Conservation (phyloP, 2,329 filamentous ascomycete species). For the Diaporthe batatas region DNA sequence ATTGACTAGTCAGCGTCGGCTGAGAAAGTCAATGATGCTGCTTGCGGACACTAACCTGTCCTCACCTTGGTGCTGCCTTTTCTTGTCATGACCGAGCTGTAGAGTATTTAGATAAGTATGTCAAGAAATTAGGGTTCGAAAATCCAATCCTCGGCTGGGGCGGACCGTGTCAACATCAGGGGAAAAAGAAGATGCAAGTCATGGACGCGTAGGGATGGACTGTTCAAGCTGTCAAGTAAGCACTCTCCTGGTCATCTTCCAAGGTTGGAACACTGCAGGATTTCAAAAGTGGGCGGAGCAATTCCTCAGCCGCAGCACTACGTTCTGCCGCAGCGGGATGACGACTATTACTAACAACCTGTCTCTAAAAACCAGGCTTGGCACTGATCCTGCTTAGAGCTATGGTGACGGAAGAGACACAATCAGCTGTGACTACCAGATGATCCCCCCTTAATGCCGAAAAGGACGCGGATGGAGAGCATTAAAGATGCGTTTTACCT, state of each 20-base stretch:
- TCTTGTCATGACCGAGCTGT: constrained; percentile 28
- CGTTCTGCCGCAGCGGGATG: too few relatives aligned
- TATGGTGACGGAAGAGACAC: not conserved
- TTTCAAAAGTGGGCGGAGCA: constrained; percentile 6
- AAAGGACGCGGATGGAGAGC: not conserved
- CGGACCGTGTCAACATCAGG: too few relatives aligned
- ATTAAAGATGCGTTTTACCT: not conserved
- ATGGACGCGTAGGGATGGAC: not conserved
- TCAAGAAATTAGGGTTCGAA: too few relatives aligned
- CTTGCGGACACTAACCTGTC: constrained; percentile 15
- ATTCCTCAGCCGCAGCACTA: not conserved
- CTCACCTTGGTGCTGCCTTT: constrained; percentile 40
- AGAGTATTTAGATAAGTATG: not conserved
- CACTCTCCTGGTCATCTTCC: not conserved
- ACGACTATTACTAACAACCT: too few relatives aligned
- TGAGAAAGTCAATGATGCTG: not conserved
- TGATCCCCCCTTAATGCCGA: not conserved
- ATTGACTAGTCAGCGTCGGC: not conserved
- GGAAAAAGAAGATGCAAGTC: not conserved
- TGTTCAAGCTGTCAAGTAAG: not conserved
- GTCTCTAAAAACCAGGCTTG: not conserved
- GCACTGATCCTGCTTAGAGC: not conserved
- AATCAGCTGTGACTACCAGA: not conserved
- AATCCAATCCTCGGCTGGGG: not conserved
- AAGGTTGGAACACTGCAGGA: not conserved